Base-by-base conservation (phyloP, 1,284 basidiomycete genomes). In the Phylloporus sp. region DNA sequence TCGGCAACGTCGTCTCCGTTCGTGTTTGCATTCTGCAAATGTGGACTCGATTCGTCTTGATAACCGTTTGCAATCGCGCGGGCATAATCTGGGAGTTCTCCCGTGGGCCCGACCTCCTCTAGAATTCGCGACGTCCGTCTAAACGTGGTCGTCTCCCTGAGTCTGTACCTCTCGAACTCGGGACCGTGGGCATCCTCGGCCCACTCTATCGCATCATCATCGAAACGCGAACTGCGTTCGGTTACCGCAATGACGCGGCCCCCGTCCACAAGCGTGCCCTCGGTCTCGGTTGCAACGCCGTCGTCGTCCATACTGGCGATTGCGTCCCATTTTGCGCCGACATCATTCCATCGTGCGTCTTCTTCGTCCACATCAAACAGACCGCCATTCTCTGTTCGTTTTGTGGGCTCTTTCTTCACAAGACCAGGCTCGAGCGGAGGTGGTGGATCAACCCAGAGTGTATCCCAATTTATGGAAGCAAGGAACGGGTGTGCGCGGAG, bases 401-500 rank as follows among this genome's bases (percentile, higher is more conserved):
- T 62, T 2, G 76, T 74, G 19, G 78, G 73, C 62, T 85, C 84
- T 71, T 84, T 87, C 80, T 84, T 86, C 19, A 89, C 77, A 15
- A 90, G 77, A 23, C 88, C 89, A 23, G 84, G 73, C 73, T 89
- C 86, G 69, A 91, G 81, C 1, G 83, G 82, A 39, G 93, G 93
- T 15, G 86, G 84, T 11, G 86, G 80, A 52, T 84, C 84, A 0
- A 86, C 89, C 95, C 96, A 98, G 5, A 98, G 83, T 0, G 84
- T 87, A 8, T 82, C 79, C 90, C 94, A 98, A 67, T 89, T 84
- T 63, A 95, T 86, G 6, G 81, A 71, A 10, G 82, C 79, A 72
- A 97, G 95, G 82, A 97, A 97, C 0, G 89, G 84, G 75, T 97
- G 95, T 1, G 80, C 74, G 60, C 91, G 91, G 70, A 97, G 87